Evolutionary conservation across 2,329 filamentous ascomycete species (phyloP).

Genomic region (Aspergillus hiratsukae): DNA sequence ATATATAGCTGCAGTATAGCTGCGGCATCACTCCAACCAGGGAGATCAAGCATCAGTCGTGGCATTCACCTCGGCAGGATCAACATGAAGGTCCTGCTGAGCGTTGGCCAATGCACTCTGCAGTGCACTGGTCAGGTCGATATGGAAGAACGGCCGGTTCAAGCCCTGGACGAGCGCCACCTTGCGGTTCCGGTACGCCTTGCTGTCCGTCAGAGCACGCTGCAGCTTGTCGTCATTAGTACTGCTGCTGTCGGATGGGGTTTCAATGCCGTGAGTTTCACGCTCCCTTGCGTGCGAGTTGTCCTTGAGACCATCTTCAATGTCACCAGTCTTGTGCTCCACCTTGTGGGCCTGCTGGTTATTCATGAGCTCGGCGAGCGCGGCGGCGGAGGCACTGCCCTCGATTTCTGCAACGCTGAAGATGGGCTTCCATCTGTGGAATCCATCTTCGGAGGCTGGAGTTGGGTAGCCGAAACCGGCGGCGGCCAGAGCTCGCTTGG

Average conservation of each 20-base stretch:
- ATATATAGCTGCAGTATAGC: background rate
- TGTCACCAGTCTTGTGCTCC: slow-evolving; percentile 19
- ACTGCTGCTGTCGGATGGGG: slow-evolving; percentile 25
- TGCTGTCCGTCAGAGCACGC: slow-evolving; percentile 46
- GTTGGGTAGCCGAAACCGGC: slow-evolving; percentile 86
- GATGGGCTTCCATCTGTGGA: slow-evolving; percentile 83
- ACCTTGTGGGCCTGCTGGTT: slow-evolving; percentile 49
- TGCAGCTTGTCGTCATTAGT: slow-evolving; percentile 37
- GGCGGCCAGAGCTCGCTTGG: slow-evolving; percentile 79
- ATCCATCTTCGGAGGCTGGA: slow-evolving; percentile 47
- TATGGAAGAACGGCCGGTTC: slow-evolving; percentile 87
- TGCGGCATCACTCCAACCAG: slow-evolving; percentile 1
- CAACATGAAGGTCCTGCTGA: slow-evolving; percentile 15
- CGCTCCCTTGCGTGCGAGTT: slow-evolving; percentile 28
- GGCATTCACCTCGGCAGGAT: background rate
- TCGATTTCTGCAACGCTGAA: slow-evolving; percentile 88
- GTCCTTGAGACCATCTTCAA: slow-evolving; percentile 30
- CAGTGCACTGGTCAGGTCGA: slow-evolving; percentile 83
- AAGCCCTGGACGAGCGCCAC: slow-evolving; percentile 74
- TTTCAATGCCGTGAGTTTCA: slow-evolving; percentile 28
- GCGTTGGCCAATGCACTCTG: slow-evolving; percentile 82
- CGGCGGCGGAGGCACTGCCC: slow-evolving; percentile 64
- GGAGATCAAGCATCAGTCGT: background rate
- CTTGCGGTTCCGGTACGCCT: slow-evolving; percentile 39
- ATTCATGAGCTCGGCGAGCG: slow-evolving; percentile 59